phyloP scores from a whole-genome alignment of 805 yeast genomes.

The Candida odintsovae region DNA sequence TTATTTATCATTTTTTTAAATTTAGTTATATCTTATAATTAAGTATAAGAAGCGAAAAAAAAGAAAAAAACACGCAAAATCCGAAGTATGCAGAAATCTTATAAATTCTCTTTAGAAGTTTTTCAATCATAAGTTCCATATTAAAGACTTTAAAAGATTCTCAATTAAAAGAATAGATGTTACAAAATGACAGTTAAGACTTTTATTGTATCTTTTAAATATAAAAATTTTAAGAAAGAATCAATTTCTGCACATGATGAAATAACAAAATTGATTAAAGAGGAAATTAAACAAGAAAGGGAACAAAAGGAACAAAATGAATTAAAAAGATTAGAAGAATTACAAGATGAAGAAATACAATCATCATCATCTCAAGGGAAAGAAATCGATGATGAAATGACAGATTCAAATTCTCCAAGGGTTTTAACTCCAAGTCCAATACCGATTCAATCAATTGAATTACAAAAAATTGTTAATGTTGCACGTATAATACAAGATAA shows the following conservation, averaged over 20 bases:
- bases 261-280: background rate
- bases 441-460: background rate
- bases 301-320: background rate
- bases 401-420: background rate
- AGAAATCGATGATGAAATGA: background rate
- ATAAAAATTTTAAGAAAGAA: background rate
- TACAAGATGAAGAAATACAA: background rate
- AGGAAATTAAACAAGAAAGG: background rate
- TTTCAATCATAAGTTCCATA: too few relatives aligned
- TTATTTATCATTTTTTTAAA: too few relatives aligned
- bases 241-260: background rate
- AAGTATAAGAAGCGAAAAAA: too few relatives aligned
- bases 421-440: too few relatives aligned
- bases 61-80: too few relatives aligned
- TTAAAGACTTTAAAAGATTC: too few relatives aligned
- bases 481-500: background rate
- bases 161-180: too few relatives aligned
- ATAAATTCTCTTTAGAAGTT: background rate
- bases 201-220: background rate
- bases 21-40: background rate
- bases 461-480: background rate
- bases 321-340: background rate
- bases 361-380: background rate
- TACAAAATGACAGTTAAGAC: background rate
- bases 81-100: background rate